Evolutionary conservation across 129 eudicot species (phyloP).

Genomic region (Lonicera japonica): DNA sequence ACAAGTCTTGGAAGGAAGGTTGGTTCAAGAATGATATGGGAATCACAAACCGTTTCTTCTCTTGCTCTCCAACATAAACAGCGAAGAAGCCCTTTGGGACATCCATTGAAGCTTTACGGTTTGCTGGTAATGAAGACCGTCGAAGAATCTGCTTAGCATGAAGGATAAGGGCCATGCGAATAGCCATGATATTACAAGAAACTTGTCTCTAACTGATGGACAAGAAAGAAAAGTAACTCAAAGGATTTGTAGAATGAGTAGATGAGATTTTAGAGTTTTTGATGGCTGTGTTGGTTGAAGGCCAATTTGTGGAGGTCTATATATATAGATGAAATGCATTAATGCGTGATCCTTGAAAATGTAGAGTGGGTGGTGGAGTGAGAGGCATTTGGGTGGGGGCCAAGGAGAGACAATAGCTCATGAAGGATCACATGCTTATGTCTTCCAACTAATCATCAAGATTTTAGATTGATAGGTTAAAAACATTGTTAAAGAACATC

Average conservation of each 20-base stretch:
- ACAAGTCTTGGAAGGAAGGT: slow-evolving; percentile 26
- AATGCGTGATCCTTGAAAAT: neutral
- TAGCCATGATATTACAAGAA: neutral
- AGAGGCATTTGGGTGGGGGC: neutral
- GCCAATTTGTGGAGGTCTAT: neutral
- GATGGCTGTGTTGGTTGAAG: neutral
- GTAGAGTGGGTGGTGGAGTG: no score
- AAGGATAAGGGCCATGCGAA: slow-evolving; percentile 5
- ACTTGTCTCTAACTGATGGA: neutral
- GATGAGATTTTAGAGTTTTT: neutral
- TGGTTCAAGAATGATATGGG: slow-evolving; percentile 32
- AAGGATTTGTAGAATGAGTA: neutral
- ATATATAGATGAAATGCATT: neutral
- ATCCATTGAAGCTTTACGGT: neutral
- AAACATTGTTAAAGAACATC: neutral
- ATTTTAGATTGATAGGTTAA: no score
- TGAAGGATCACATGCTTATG: neutral
- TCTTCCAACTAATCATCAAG: neutral
- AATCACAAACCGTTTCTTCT: slow-evolving; percentile 30
- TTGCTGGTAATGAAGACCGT: slow-evolving; percentile 1
- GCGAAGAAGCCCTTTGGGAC: slow-evolving; percentile 40
- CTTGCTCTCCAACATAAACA: slow-evolving; percentile 38
- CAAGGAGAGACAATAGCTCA: neutral
- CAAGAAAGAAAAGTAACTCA: neutral
- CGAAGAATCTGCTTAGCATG: neutral